Evolutionary conservation across 176 grass and related monocot species (phyloP).

Genomic region (Canna indica): DNA sequence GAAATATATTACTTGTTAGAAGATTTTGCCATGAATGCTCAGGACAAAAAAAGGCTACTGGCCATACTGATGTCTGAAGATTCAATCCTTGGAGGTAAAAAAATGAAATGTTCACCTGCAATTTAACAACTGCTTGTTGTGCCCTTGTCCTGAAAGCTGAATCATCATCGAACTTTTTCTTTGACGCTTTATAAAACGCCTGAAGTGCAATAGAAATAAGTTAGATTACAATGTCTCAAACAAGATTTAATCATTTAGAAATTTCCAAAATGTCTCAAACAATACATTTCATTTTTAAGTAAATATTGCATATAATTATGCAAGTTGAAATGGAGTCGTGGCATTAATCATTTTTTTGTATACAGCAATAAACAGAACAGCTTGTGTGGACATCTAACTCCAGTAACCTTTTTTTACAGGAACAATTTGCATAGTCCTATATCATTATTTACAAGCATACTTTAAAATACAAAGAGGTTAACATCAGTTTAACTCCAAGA

Average conservation of each 20-base stretch:
- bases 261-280: background rate
- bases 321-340: too few relatives aligned
- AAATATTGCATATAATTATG: too few relatives aligned
- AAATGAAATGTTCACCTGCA: constrained; percentile 46
- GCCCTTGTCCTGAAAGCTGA: constrained; percentile 69
- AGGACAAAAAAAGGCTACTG: background rate
- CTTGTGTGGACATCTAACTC: background rate
- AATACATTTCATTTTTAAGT: background rate
- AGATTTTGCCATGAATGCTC: background rate
- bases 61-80: background rate
- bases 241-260: background rate
- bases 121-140: constrained; percentile 71
- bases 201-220: constrained; percentile 14
- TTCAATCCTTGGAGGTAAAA: background rate
- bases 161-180: constrained; percentile 74
- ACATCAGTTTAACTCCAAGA: background rate
- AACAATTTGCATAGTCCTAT: too few relatives aligned
- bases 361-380: background rate
- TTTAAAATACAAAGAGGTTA: background rate
- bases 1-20: background rate
- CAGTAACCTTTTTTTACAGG: too few relatives aligned
- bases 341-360: too few relatives aligned
- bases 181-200: constrained; percentile 93
- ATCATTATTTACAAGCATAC: too few relatives aligned
- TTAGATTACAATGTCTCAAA: background rate